Conservation (phyloP, 495 filamentous ascomycete species). For the Talaromyces wortmannii region DNA sequence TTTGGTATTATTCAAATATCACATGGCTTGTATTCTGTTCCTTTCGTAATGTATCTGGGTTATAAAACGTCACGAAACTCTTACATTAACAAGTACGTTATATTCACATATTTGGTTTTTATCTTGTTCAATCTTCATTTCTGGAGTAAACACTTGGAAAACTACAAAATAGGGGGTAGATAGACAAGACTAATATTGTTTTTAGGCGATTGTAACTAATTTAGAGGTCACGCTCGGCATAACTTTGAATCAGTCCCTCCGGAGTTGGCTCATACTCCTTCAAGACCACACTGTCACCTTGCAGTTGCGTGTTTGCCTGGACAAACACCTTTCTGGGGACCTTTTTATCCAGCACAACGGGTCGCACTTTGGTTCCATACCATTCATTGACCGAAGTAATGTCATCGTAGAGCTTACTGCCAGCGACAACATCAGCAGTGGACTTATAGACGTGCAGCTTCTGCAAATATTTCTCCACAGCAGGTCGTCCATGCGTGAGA, state of each 20-base stretch:
- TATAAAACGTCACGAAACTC: too few relatives aligned
- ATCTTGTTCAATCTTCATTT: too few relatives aligned
- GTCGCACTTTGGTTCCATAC: conserved; percentile 69
- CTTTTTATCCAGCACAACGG: conserved; percentile 78
- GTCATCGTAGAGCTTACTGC: conserved; percentile 68
- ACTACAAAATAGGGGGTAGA: too few relatives aligned
- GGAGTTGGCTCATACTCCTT: conserved; percentile 85
- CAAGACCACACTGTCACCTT: conserved; percentile 67
- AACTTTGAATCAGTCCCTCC: conserved; percentile 88
- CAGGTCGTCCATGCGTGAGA: conserved; percentile 55
- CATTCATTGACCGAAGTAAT: conserved; percentile 79
- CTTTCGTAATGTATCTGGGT: too few relatives aligned
- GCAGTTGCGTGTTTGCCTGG: conserved; percentile 78
- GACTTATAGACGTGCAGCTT: conserved; percentile 91
- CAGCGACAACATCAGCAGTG: conserved; percentile 74
- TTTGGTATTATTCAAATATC: too few relatives aligned
- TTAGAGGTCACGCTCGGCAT: conserved; percentile 67
- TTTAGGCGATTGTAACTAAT: background rate
- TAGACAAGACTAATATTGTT: too few relatives aligned
- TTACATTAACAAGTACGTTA: too few relatives aligned
- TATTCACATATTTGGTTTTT: too few relatives aligned
- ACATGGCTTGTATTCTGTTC: too few relatives aligned
- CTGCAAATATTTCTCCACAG: conserved; percentile 83
- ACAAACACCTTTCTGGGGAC: conserved; percentile 94
- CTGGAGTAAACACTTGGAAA: too few relatives aligned